Conservation (phyloP, 257 asterid genomes). For the Rauvolfia tetraphylla region DNA sequence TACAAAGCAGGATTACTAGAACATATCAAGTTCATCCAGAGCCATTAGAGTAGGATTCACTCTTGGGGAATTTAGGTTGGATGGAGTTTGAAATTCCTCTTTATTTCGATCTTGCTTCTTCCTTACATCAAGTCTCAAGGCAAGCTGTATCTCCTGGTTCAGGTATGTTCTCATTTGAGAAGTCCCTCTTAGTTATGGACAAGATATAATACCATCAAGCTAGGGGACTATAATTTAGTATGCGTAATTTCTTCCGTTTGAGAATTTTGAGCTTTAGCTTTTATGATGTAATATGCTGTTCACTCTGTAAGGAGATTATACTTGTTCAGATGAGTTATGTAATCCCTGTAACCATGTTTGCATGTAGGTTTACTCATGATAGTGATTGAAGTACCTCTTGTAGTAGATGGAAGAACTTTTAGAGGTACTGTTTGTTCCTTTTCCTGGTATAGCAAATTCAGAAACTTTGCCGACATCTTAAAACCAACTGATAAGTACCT, state of each 20-base stretch:
- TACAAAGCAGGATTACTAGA: background rate
- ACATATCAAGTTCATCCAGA: background rate
- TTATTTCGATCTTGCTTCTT: background rate
- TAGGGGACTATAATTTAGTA: background rate
- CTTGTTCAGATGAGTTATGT: slow-evolving; percentile 4
- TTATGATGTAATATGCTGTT: background rate
- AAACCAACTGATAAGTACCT: background rate
- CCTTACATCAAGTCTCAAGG: background rate
- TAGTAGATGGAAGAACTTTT: background rate
- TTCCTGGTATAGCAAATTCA: background rate
- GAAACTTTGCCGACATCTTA: background rate
- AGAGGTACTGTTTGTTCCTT: background rate
- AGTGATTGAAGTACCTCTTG: background rate
- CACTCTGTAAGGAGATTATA: background rate
- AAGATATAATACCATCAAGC: background rate
- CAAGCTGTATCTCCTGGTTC: background rate
- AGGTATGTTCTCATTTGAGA: background rate
- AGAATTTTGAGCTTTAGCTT: background rate
- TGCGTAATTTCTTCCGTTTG: background rate
- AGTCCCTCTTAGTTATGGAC: background rate
- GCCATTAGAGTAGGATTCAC: background rate
- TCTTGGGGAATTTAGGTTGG: background rate
- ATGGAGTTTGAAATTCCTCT: background rate
- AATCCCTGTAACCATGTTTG: background rate
- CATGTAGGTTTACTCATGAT: background rate